Evolutionary conservation across 345 rosid species (phyloP), one percentile per base, ranked within the genome.

Genomic region (Populus ilicifolia): DNA sequence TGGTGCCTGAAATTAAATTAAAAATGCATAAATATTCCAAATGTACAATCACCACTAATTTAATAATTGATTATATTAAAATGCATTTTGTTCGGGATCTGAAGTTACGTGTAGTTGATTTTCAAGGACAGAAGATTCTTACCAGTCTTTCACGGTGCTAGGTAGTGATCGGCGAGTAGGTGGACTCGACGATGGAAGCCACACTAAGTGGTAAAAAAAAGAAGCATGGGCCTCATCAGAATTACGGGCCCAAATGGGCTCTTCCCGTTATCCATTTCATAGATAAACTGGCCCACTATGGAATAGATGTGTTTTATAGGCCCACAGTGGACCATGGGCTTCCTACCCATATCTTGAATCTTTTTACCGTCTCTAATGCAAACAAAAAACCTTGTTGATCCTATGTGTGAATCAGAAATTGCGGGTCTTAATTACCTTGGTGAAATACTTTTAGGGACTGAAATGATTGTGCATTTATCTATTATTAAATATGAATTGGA

Each of bases 231-330:
- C 93, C 65, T 85, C 83, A 0, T 88, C 86, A 0, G 89, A 88
- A 38, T 77, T 71, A 16, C 44, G 76, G 44, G 89, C 93, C 6
- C 72, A 39, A 86, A 89, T 2, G 73, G 82, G 71, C 80, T 84
- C 9, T 78, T 30, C 0, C 44, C 71, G 5, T 71, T 72, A 66
- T 86, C 88, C 41, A 89, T 78, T 54, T 89, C 89, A 69, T 85
- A 88, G 6, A 89, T 69, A 75, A 89, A 85, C 52, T 89, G 93
- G 20, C 93, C 93, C 67, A 86, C 91, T 0, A 88, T 85, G 10
- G 84, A 63, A 29, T 89, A 89, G 33, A 86, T 88, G 38, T 75
- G 44, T 16, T 81, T 80, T 83, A 83, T 12, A 25, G 90, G 88
- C 69, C 90, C 89, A 36, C 2, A n/a, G 38, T 89, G 89, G 12